phyloP scores from a whole-genome alignment of 164 flowering plant genomes.

The Piper longum region DNA sequence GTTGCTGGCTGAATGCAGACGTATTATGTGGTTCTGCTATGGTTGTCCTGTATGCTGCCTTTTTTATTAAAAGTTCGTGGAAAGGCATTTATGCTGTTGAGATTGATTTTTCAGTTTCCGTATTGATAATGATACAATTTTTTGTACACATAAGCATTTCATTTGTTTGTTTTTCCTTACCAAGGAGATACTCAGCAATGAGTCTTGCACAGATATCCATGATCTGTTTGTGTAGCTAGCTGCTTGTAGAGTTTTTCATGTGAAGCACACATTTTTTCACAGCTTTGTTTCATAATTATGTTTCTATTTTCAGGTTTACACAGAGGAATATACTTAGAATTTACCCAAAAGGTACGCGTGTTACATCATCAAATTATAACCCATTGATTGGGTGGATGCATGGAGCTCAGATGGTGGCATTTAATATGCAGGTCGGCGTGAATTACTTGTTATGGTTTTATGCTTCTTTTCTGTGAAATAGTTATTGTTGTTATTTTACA shows the following conservation, averaged over 20 bases:
- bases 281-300: neutral
- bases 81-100: no score
- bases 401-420: conserved; percentile 11
- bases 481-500: neutral
- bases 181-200: neutral
- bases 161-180: neutral
- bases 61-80: no score
- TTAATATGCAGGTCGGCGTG: conserved; percentile 8
- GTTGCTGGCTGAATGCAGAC: no score
- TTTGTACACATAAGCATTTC: neutral
- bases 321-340: conserved; percentile 7
- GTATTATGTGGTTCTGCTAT: neutral
- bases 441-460: no score
- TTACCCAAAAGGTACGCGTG: conserved; percentile 9
- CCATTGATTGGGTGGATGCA: conserved; percentile 9
- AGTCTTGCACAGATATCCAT: no score
- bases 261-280: neutral
- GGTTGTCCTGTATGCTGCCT: conserved; percentile 1
- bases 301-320: conserved; percentile 8
- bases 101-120: no score
- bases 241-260: neutral
- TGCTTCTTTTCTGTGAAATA: neutral
- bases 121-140: no score
- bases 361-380: conserved; percentile 9
- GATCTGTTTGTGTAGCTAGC: neutral